These are phyloP conservation scores for Wickerhamiella vanderwaltii DNA, from an alignment of 805 yeast genomes.

Conservation along the genomic window DNA sequence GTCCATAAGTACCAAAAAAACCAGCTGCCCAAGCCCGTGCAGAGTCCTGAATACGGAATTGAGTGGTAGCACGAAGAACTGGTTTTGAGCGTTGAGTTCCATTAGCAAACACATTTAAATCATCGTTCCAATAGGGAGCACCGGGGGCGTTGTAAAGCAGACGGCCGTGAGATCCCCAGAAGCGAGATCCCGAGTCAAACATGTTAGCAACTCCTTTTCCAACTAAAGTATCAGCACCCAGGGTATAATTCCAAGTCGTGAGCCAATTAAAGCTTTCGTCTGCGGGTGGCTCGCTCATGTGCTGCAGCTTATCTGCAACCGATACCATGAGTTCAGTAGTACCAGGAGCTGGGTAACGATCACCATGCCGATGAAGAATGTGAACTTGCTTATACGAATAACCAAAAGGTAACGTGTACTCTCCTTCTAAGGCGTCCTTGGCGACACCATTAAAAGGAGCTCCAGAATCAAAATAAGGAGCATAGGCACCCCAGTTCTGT, in stretches of 20 bases:
- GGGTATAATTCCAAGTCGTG: conserved; percentile 25
- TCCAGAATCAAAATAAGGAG: conserved; percentile 32
- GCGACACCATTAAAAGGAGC: conserved; percentile 26
- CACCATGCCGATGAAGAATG: conserved; percentile 66
- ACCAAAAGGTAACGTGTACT: conserved; percentile 27
- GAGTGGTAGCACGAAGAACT: conserved; percentile 30
- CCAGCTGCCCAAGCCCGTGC: conserved; percentile 36
- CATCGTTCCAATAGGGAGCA: conserved; percentile 22
- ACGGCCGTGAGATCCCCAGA: conserved; percentile 34
- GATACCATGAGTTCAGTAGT: conserved; percentile 30
- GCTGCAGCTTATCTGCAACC: conserved; percentile 27
- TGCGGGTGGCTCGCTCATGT: conserved; percentile 22
- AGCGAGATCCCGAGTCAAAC: conserved; percentile 29
- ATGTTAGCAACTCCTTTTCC: conserved; percentile 31
- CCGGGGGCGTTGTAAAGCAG: conserved; percentile 26
- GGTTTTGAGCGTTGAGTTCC: conserved; percentile 28
- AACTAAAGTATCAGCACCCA: conserved; percentile 28
- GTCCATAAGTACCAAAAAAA: conserved; percentile 30
- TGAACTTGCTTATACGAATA: conserved; percentile 58
- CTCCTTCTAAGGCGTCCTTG: conserved; percentile 22
- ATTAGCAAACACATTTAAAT: conserved; percentile 24
- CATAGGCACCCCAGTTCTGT: conserved; percentile 32
- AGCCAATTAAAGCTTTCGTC: conserved; percentile 26
- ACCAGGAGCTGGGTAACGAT: conserved; percentile 51
- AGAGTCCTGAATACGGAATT: conserved; percentile 30